Evolutionary conservation across 2,329 filamentous ascomycete genomes (phyloP).

Genomic region (Endocalyx cinctus): DNA sequence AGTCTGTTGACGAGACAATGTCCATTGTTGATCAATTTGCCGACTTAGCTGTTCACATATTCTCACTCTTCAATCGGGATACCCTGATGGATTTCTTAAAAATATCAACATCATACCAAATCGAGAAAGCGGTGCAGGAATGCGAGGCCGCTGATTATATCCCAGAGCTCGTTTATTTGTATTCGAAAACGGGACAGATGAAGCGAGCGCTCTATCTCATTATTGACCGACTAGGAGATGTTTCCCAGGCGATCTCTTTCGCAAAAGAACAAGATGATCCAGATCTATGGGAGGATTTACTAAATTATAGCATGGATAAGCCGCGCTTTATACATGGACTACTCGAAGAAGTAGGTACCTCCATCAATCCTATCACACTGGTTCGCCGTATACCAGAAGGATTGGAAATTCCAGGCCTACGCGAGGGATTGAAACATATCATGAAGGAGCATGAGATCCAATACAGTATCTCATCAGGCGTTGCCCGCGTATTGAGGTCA

Average conservation of each 20-base stretch:
- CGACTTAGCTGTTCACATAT: constrained; percentile 80
- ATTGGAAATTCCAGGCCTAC: constrained; percentile 83
- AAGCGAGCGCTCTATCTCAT: constrained; percentile 90
- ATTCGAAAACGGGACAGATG: constrained; percentile 92
- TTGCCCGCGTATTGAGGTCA: constrained; percentile 77
- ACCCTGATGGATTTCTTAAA: constrained; percentile 85
- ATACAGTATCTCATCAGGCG: constrained; percentile 84
- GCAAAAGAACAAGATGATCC: constrained; percentile 89
- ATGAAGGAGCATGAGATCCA: constrained; percentile 96
- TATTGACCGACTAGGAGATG: constrained; percentile 86
- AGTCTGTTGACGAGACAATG: constrained; percentile 53
- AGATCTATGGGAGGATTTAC: constrained; percentile 90
- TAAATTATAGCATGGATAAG: constrained; percentile 97
- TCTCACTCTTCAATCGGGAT: constrained; percentile 75
- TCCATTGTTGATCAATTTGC: constrained; percentile 80
- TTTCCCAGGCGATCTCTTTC: constrained; percentile 88
- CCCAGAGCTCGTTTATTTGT: constrained; percentile 89
- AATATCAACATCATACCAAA: constrained; percentile 79
- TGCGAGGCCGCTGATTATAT: constrained; percentile 80
- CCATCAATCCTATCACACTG: constrained; percentile 86
- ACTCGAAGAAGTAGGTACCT: constrained; percentile 88
- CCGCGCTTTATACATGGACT: constrained; percentile 89
- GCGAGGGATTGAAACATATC: constrained; percentile 84
- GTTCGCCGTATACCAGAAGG: constrained; percentile 89
- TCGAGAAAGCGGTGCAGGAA: constrained; percentile 71